Conservation (phyloP, 2,329 filamentous ascomycete genomes). For the Colletotrichum sp. region DNA sequence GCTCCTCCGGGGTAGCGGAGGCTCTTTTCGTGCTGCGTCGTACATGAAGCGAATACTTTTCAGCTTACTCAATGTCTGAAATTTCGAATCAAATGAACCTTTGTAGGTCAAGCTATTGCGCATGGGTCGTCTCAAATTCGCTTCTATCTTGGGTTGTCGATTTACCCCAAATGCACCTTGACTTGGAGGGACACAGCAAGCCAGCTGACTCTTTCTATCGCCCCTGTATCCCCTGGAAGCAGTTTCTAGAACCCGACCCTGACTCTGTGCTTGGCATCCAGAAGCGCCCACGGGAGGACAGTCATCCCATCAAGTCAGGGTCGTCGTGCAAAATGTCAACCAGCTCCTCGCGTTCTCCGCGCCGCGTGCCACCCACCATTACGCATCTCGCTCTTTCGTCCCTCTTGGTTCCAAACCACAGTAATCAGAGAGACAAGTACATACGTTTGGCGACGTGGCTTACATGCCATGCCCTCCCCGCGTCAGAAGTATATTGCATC, state of each 20-base stretch:
- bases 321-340: not conserved
- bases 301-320: not conserved
- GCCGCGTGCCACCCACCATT: not conserved
- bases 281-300: not conserved
- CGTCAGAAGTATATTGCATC: not conserved
- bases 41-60: not conserved
- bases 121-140: not conserved
- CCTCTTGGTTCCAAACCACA: not conserved
- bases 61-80: not conserved
- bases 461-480: not conserved
- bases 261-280: not conserved
- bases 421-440: not conserved
- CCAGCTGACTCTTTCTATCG: not conserved
- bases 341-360: not conserved
- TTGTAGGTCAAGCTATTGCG: not conserved
- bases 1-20: not conserved
- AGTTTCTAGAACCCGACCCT: not conserved
- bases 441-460: not conserved
- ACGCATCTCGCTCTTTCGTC: not conserved
- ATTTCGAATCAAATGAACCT: not conserved
- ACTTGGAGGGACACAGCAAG: not conserved
- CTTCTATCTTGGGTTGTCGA: not conserved
- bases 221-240: not conserved
- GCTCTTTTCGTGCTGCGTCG: not conserved
- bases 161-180: not conserved